These are phyloP conservation scores for Spinacia oleracea DNA, from an alignment of 179 eudicot species.

Conservation along the genomic window DNA sequence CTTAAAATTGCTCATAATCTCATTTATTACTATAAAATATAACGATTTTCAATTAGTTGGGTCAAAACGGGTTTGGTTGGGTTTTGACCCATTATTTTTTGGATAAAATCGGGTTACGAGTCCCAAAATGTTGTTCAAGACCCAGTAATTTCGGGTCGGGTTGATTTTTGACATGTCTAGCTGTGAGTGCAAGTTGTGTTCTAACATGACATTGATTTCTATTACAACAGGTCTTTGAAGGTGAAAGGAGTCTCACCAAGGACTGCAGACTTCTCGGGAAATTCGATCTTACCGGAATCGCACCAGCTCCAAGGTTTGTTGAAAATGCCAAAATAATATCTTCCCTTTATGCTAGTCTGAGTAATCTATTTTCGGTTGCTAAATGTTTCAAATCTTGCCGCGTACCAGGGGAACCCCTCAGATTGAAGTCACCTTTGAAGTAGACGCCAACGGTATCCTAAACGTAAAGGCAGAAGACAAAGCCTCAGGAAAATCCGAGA, in stretches of 20 bases:
- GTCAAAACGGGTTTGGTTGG: no score
- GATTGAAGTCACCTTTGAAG: constrained; percentile 74
- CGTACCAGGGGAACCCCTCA: constrained; percentile 73
- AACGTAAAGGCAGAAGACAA: constrained; percentile 77
- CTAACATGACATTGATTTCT: constrained; percentile 14
- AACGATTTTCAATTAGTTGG: no score
- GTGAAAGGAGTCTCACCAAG: constrained; percentile 83
- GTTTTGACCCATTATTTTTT: no score
- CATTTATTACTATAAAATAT: no score
- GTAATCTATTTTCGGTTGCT: neutral
- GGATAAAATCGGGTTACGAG: no score
- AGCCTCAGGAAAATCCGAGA: constrained; percentile 62
- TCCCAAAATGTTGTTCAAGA: no score
- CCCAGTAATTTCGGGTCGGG: no score
- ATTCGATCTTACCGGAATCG: constrained; percentile 60
- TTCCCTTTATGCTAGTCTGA: neutral
- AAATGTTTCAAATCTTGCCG: neutral
- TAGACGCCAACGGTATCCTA: constrained; percentile 68
- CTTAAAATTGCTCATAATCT: no score
- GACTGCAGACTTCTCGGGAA: constrained; percentile 70
- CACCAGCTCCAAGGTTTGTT: constrained; percentile 68
- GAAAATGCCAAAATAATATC: neutral
- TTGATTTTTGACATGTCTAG: no score
- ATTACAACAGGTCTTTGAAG: constrained; percentile 58
- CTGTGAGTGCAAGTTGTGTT: neutral